Evolutionary conservation across 345 rosid genomes (phyloP), one percentile per base, ranked within the genome.

Genomic region (Linum usitatissimum): DNA sequence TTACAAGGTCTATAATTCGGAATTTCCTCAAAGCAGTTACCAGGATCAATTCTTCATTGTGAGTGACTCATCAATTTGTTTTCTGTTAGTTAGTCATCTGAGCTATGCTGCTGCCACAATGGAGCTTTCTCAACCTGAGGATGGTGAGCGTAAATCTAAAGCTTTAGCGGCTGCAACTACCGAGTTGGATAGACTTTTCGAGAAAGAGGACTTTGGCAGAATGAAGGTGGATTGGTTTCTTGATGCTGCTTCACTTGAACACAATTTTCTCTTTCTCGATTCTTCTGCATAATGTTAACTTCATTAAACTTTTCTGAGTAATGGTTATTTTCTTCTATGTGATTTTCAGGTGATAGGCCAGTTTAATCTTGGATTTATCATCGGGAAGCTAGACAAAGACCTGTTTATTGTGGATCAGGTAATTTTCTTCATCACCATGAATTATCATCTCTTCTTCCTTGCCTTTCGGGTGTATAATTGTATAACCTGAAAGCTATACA

Each of bases 351-450:
- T 93, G 60, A 77, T 93, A 56, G 99, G 99, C 31, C 99, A 93
- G 66, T 93, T 93, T 76, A 93, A 93, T 78, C 96, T 87, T 74
- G 99, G 99, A 48, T 93, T 93, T 74, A 93, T 90, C 75, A 79
- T 93, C 75, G 97, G 90, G 51, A 93, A 84, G 81, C 66, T 90
- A 74, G 96, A 84, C 70, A 75, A 72, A 77, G 99, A 93, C 83
- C 74, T 93, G 64, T 93, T 93, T 76, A 87, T 93, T 18, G 96
- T 93, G 79, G 99, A 93, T 83, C 99, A 90, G 92, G 99, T 90
- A 73, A 71, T 63, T 58, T 68, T 64, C 67, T 30, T 62, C 42
- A 56, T 53, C 55, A 63, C 51, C 60, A 3, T 9, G 10, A 55
- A 7, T 4, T 6, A 18, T 40, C 5, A 61, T 71, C 71, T n/a